Percentiles rank a stretch among this genome's conserved stretches.
phyloP scores from a whole-genome alignment of 352 stramenopile genomes.

The Phytophthora agathidicida region DNA sequence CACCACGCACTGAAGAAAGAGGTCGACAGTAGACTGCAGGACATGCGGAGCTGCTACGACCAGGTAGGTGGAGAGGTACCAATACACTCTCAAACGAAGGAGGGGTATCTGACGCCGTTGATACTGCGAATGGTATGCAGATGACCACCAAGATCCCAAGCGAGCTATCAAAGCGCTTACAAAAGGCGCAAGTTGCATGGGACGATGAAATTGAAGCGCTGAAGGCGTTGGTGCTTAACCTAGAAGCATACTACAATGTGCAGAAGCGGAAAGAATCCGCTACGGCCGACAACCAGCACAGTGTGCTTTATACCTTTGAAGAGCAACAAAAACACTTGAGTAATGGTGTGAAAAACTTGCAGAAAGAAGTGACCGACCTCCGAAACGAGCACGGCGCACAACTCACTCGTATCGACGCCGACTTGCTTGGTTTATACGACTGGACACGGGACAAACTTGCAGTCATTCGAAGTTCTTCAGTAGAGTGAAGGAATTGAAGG shows the following conservation, averaged over 20 bases:
- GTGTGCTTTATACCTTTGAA: not conserved
- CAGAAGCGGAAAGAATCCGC: conserved; percentile 19
- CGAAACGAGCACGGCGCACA: conserved; percentile 42
- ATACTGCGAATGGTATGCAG: conserved; percentile 22
- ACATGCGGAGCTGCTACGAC: conserved; percentile 43
- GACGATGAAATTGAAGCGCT: conserved; percentile 43
- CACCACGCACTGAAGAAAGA: conserved; percentile 49
- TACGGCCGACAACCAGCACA: not conserved
- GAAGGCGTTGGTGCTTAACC: conserved; percentile 36
- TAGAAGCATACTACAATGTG: conserved; percentile 31
- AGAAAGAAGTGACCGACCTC: conserved; percentile 24
- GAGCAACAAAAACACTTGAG: conserved; percentile 26
- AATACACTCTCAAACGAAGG: no score
- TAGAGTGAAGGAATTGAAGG: no score
- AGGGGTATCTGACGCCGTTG: not conserved
- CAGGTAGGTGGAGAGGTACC: conserved; percentile 26
- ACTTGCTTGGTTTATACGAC: conserved; percentile 67
- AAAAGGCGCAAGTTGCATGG: conserved; percentile 53
- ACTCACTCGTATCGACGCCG: conserved; percentile 38
- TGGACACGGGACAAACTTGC: conserved; percentile 53
- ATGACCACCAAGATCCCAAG: conserved; percentile 59
- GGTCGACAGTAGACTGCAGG: conserved; percentile 48
- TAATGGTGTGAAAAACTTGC: conserved; percentile 27
- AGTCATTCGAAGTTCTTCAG: conserved; percentile 1
- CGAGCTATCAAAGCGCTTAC: conserved; percentile 55